phyloP scores from a whole-genome alignment of 2,329 filamentous ascomycete genomes.

The Gliomastix tumulicola region DNA sequence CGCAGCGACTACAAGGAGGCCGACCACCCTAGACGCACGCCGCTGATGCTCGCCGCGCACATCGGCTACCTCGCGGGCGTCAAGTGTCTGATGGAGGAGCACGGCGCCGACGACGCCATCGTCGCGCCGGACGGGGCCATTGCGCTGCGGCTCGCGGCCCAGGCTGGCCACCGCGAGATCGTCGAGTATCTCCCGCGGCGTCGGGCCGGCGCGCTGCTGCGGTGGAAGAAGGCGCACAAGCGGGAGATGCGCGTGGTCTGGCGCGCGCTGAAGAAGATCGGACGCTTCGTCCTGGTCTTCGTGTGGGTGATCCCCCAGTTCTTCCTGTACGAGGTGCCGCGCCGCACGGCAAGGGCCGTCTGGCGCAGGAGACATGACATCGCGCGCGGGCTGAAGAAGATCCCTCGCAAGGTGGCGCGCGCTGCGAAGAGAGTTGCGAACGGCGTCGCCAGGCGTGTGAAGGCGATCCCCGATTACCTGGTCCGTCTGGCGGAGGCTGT shows the following conservation, averaged over 20 bases:
- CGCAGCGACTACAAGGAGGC: too few species aligned
- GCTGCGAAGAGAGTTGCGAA: background rate
- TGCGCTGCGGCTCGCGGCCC: slow-evolving; percentile 35
- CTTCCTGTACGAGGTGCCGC: slow-evolving; percentile 19
- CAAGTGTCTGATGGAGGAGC: slow-evolving; percentile 29
- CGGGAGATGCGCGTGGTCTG: slow-evolving; percentile 16
- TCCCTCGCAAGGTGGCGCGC: background rate
- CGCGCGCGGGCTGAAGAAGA: background rate
- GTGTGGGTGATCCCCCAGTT: slow-evolving; percentile 21
- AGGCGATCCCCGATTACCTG: background rate
- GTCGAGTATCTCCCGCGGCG: slow-evolving; percentile 32
- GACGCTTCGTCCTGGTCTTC: slow-evolving; percentile 13
- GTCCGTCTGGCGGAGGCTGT: background rate
- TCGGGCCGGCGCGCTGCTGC: slow-evolving; percentile 26
- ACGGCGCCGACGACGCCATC: slow-evolving; percentile 31
- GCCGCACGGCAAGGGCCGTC: slow-evolving; percentile 9
- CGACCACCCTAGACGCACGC: too few species aligned
- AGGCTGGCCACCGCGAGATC: slow-evolving; percentile 30
- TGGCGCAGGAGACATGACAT: background rate
- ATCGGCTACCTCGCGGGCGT: slow-evolving; percentile 31
- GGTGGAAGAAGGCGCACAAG: slow-evolving; percentile 24
- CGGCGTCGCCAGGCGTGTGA: background rate
- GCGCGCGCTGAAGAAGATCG: slow-evolving; percentile 13
- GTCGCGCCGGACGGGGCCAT: slow-evolving; percentile 37
- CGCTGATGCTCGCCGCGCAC: slow-evolving; percentile 34